A percentile compares a stretch with the other conserved stretches of the same genome.
Evolutionary conservation across 2,329 filamentous ascomycete species (phyloP).

Genomic region (Colletotrichum brevisporum): DNA sequence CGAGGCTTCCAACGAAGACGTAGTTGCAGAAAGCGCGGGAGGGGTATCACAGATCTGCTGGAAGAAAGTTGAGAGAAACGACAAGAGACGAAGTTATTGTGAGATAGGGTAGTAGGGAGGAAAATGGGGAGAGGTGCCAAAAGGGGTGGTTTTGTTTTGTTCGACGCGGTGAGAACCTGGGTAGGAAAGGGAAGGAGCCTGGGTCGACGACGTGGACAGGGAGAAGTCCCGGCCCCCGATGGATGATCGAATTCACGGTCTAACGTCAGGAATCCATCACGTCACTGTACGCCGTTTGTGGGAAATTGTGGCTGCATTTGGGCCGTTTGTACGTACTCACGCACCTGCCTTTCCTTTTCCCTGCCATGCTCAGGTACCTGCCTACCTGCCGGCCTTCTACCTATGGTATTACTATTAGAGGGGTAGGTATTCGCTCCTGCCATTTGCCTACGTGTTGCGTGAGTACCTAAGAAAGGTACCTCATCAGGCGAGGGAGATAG

Average conservation of each 20-base stretch:
- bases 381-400: background rate
- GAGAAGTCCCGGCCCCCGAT: slow-evolving; percentile 16
- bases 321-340: slow-evolving; percentile 23
- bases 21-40: slow-evolving; percentile 5
- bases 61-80: slow-evolving; percentile 40
- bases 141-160: slow-evolving; percentile 41
- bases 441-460: slow-evolving; percentile 2
- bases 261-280: slow-evolving; percentile 42
- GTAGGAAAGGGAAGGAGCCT: slow-evolving; percentile 1
- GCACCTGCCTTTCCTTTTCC: slow-evolving; percentile 1
- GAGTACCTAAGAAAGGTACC: background rate
- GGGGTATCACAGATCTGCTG: slow-evolving; percentile 28
- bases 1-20: slow-evolving; percentile 38
- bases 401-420: too few relatives aligned
- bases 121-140: slow-evolving; percentile 28
- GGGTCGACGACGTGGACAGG: slow-evolving; percentile 37
- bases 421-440: background rate
- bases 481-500: too few relatives aligned
- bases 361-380: background rate
- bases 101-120: slow-evolving; percentile 13
- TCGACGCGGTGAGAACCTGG: slow-evolving; percentile 21
- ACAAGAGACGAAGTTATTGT: slow-evolving; percentile 27
- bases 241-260: slow-evolving; percentile 22
- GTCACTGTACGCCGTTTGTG: slow-evolving; percentile 38
- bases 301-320: slow-evolving; percentile 40